Percentiles rank a stretch among this genome's conserved stretches.
These are phyloP conservation scores for Clonostachys rosea DNA, from an alignment of 2,329 filamentous ascomycete genomes.

Conservation along the genomic window DNA sequence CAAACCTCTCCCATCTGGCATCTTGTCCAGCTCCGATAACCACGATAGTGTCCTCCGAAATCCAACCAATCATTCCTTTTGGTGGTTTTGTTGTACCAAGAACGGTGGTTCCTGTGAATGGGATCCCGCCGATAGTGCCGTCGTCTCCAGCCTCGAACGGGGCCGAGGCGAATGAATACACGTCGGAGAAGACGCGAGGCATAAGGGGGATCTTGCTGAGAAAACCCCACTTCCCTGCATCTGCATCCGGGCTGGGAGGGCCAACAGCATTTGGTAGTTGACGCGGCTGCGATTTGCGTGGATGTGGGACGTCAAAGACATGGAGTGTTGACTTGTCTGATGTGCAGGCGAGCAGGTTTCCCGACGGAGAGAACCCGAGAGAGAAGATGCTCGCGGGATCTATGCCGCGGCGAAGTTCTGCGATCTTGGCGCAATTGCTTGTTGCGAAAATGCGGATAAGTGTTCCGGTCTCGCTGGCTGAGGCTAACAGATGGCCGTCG, in stretches of 20 bases:
- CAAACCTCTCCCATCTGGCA: slow-evolving; percentile 84
- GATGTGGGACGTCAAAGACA: slow-evolving; percentile 78
- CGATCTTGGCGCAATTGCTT: slow-evolving; percentile 71
- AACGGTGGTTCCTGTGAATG: slow-evolving; percentile 36
- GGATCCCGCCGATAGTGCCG: slow-evolving; percentile 37
- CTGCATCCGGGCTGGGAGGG: slow-evolving; percentile 27
- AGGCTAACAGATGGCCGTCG: slow-evolving; percentile 79
- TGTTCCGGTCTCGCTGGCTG: slow-evolving; percentile 87
- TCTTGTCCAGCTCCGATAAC: slow-evolving; percentile 77
- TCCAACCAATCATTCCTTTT: slow-evolving; percentile 86
- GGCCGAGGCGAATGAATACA: slow-evolving; percentile 77
- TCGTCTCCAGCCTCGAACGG: slow-evolving; percentile 85
- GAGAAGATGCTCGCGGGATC: slow-evolving; percentile 86
- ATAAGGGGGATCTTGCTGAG: slow-evolving; percentile 79
- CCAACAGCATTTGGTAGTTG: slow-evolving; percentile 14
- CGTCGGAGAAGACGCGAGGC: slow-evolving; percentile 82
- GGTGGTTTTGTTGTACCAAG: slow-evolving; percentile 54
- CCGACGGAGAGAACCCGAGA: slow-evolving; percentile 80
- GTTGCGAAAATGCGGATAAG: slow-evolving; percentile 83
- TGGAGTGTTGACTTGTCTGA: slow-evolving; percentile 97
- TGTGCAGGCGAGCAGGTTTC: slow-evolving; percentile 78
- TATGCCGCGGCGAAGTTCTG: slow-evolving; percentile 82
- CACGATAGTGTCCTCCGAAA: slow-evolving; percentile 66
- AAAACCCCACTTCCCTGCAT: slow-evolving; percentile 77
- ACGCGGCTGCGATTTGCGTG: slow-evolving; percentile 22